Conservation (phyloP, 331 rosid genomes). For the Acacia pycnantha region DNA sequence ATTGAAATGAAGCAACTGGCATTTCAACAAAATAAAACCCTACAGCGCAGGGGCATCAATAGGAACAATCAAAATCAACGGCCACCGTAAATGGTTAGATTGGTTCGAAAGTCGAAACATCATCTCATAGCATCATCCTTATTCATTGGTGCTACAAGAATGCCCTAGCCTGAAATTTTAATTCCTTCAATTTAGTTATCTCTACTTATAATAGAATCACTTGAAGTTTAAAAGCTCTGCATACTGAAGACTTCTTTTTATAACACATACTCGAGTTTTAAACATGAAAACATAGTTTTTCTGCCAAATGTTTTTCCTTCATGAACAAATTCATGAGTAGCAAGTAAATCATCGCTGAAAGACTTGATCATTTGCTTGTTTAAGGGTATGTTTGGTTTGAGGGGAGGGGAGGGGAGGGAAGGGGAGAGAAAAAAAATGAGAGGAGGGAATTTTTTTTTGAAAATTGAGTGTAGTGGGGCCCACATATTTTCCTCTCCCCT, state of each 20-base stretch:
- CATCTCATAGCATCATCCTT: not conserved
- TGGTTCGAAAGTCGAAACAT: not conserved
- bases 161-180: not conserved
- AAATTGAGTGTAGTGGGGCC: no score
- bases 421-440: no score
- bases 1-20: not conserved
- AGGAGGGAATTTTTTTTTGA: no score
- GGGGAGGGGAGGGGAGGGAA: no score
- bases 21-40: not conserved
- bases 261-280: not conserved
- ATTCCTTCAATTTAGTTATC: not conserved
- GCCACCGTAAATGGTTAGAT: not conserved
- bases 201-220: not conserved
- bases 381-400: no score
- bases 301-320: not conserved
- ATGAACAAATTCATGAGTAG: not conserved
- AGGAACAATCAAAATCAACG: not conserved
- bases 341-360: not conserved
- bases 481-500: no score
- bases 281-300: not conserved
- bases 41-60: not conserved
- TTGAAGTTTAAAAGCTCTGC: not conserved
- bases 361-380: not conserved
- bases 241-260: not conserved
- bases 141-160: not conserved